These are phyloP conservation scores for Hyphodiscus sp. DNA, from an alignment of 2,329 filamentous ascomycete genomes.

Conservation along the genomic window DNA sequence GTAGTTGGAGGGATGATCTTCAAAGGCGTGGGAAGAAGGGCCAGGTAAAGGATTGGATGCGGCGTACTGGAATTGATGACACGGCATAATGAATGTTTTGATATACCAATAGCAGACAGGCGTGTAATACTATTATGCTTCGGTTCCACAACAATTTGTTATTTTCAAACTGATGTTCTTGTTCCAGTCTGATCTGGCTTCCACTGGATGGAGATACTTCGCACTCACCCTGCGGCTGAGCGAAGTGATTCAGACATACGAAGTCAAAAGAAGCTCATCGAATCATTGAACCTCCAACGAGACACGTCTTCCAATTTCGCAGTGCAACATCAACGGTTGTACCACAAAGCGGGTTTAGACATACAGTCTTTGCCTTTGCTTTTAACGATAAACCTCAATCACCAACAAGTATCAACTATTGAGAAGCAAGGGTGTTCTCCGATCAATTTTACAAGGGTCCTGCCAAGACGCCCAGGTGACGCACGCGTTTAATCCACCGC, in stretches of 20 bases:
- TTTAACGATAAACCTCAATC: neutral
- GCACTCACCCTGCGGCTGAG: neutral
- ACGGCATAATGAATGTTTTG: slow-evolving; percentile 8
- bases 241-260: neutral
- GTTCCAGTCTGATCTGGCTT: too few species aligned
- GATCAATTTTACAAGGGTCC: neutral
- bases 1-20: slow-evolving; percentile 84
- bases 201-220: neutral
- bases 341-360: too few species aligned
- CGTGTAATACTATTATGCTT: slow-evolving; percentile 3
- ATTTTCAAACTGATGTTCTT: too few species aligned
- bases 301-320: neutral
- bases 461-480: neutral
- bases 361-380: too few species aligned
- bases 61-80: slow-evolving; percentile 4
- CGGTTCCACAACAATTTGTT: neutral
- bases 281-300: neutral
- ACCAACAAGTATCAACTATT: neutral
- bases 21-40: slow-evolving; percentile 60
- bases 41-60: slow-evolving; percentile 14
- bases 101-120: slow-evolving; percentile 21
- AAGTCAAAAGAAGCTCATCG: neutral
- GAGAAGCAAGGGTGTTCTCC: neutral
- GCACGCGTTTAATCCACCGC: neutral
- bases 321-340: neutral